phyloP scores from a whole-genome alignment of 202 grass and related monocot species.

The Zizania palustris region DNA sequence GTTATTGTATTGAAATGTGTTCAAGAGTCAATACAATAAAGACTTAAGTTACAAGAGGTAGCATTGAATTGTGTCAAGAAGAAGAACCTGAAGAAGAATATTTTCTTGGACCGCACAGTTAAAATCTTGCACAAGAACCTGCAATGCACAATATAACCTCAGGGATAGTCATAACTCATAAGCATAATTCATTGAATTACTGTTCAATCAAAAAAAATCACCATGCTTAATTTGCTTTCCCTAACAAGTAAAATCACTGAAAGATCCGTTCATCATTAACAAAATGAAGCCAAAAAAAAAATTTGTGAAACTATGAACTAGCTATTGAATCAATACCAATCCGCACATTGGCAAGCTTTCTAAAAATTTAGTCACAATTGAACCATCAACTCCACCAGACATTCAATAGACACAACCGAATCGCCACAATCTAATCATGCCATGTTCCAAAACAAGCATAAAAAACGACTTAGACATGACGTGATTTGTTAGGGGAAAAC shows the following conservation, averaged over 20 bases:
- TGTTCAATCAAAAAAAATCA: slow-evolving; percentile 34
- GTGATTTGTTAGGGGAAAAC: slow-evolving; percentile 31
- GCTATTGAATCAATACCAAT: slow-evolving; percentile 18
- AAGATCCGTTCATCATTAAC: slow-evolving; percentile 6
- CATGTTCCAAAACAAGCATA: background rate
- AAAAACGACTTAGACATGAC: background rate
- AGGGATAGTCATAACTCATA: background rate
- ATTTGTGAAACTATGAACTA: slow-evolving; percentile 17
- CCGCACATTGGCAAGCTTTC: slow-evolving; percentile 11
- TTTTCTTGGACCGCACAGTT: slow-evolving; percentile 94
- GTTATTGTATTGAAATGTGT: background rate
- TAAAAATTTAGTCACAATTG: slow-evolving; percentile 1
- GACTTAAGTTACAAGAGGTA: slow-evolving; percentile 24
- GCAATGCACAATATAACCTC: slow-evolving; percentile 9
- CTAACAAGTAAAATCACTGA: background rate
- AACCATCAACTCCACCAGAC: slow-evolving; percentile 12
- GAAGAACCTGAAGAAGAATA: slow-evolving; percentile 93
- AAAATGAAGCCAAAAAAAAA: slow-evolving; percentile 1
- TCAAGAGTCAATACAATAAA: background rate
- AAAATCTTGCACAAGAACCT: slow-evolving; percentile 96
- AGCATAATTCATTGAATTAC: slow-evolving; percentile 19
- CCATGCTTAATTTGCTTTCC: background rate
- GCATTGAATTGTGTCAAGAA: slow-evolving; percentile 8
- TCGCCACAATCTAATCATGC: background rate
- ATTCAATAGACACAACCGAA: slow-evolving; percentile 15